A percentile compares a stretch with the other conserved stretches of the same genome.
phyloP scores from a whole-genome alignment of 108 stramenopile genomes.

The Skeletonema costatum region DNA sequence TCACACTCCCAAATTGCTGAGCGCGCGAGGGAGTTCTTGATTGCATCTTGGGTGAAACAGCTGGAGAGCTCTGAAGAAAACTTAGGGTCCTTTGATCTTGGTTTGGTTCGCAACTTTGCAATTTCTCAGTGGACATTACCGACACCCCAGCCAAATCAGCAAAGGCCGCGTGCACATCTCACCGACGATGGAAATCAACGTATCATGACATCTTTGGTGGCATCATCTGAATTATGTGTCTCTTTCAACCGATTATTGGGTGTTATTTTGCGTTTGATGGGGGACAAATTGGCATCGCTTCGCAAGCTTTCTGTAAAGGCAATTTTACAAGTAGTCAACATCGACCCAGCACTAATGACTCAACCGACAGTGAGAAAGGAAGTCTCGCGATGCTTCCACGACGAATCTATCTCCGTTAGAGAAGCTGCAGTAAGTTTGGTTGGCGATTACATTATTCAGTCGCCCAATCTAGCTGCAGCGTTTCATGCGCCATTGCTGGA shows the following conservation, averaged over 20 bases:
- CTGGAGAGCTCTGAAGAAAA: constrained; percentile 16
- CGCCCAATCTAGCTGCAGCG: constrained; percentile 75
- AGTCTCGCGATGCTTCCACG: constrained; percentile 81
- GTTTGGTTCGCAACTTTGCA: constrained; percentile 38
- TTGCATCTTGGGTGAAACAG: constrained; percentile 75
- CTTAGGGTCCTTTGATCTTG: constrained; percentile 40
- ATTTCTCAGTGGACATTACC: constrained; percentile 55
- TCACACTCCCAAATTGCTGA: constrained; percentile 47
- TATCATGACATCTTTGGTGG: constrained; percentile 57
- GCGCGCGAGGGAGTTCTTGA: constrained; percentile 59
- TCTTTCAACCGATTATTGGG: constrained; percentile 70
- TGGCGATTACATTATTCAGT: constrained; percentile 84
- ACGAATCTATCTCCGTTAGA: constrained; percentile 91
- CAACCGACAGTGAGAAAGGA: constrained; percentile 68
- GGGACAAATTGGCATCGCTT: constrained; percentile 54
- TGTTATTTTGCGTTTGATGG: constrained; percentile 80
- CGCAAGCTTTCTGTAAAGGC: constrained; percentile 88
- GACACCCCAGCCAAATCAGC: constrained; percentile 14
- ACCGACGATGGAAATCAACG: constrained; percentile 75
- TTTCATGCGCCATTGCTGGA: constrained; percentile 84
- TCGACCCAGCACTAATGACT: constrained; percentile 81
- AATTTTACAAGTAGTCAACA: constrained; percentile 68
- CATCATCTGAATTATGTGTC: constrained; percentile 55
- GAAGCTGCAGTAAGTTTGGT: constrained; percentile 93
- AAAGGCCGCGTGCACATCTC: constrained; percentile 20